Evolutionary conservation across 2,329 filamentous ascomycete species (phyloP), one percentile per base, ranked within the genome.

Genomic region (Colletotrichum sojae): DNA sequence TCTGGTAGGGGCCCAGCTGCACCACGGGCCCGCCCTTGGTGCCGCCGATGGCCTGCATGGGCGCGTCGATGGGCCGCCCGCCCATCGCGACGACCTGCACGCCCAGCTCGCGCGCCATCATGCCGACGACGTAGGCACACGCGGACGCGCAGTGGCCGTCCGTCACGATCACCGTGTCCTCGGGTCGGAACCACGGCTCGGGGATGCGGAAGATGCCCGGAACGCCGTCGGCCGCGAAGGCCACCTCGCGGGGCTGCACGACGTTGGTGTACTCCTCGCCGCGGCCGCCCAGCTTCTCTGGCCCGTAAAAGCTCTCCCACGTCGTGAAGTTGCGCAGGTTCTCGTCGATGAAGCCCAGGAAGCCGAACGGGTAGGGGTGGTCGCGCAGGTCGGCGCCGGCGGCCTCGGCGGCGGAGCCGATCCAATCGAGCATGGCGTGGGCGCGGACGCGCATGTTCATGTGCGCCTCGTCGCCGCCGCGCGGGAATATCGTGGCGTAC

Each of bases 21-120:
- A 69, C 84, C 63, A 85, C 73, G 9, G 78, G 80, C 1, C 79
- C 80, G 39, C 90, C 91, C 73, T 91, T 89, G 55, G 89, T 85
- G n/a, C 90, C 91, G n/a, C 90, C 89, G 18, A 91, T 82, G 5
- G 83, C 85, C 79, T 91, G 89, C 81, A 91, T 92, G 0, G 86
- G 84, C 0, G 79, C 79, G 0, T 81, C 73, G 12, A 80, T 78
- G 0, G 90, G 86, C 1, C 88, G 85, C 2, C 91, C 91, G 10
- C 91, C 90, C 39, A 90, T 81, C 1, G 83, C 83, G 55, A 91
- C 82, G 52, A 85, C 86, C 70, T 85, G 85, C 2, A 91, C 84
- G 16, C 85, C 84, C 39, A 81, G 82, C 65, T 83, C 80, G 69
- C 81, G 78, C 6, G 83, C 82, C 82, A 91, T 85, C 45, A 89